Evolutionary conservation across 2,329 filamentous ascomycete genomes (phyloP), one percentile per base, ranked within the genome.

Genomic region (Penicillium polonicum): DNA sequence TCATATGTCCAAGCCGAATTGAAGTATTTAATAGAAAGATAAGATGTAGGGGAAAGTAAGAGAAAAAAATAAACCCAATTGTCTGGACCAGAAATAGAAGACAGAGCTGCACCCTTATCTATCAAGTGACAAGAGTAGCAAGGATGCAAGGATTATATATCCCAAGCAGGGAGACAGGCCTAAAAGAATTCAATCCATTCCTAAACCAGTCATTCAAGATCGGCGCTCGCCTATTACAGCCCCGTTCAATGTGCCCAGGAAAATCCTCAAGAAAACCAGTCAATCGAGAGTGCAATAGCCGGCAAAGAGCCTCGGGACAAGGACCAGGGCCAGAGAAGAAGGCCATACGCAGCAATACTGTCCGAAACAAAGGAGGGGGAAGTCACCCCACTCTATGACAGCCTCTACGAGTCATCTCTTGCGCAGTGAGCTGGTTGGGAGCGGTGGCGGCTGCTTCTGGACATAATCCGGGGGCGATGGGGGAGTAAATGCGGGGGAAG

Each of bases 251-350:
- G 7, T 10, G 48, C 48, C 51, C 35, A 41, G 39, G 36, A 52
- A 45, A n/a, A 15, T 21, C 43, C 5, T 19, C 17, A 19, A 25
- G 10, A n/a, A 15, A 5, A 35, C 38, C 2, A 9, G n/a, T 35
- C 15, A 15, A 35, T 23, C 21, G 2, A 31, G 31, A 49, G 21
- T 5, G 23, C 41, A 60, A 58, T 61, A 61, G 54, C 60, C 60
- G 35, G 42, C 5, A 17, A 54, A 38, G 25, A 58, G 48, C 60
- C 60, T 61, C 60, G 60, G 60, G 33, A 45, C 52, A 53, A 56
- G 31, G 4, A 39, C 23, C 9, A 29, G 4, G 35, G 5, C 10
- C 23, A 6, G 17, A 29, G 6, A 21, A 13, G 1, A 21, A 25
- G 19, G 29, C 27, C 7, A 44, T 9, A 50, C 29, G 6, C 10